Evolutionary conservation across 2,329 filamentous ascomycete genomes (phyloP).

Genomic region (Sporothrix phasma): DNA sequence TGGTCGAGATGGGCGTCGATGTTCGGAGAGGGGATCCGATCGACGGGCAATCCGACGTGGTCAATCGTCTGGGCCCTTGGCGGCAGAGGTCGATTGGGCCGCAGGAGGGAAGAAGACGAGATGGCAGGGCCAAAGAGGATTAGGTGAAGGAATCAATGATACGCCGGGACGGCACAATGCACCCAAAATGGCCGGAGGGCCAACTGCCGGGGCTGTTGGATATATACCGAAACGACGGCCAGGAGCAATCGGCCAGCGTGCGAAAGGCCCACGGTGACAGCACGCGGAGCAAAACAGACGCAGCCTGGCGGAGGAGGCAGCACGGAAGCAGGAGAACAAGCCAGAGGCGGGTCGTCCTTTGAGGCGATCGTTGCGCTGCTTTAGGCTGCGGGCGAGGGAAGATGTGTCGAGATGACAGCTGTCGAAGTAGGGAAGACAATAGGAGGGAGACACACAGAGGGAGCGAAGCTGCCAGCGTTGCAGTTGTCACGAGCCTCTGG

Average conservation of each 20-base stretch:
- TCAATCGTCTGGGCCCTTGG: background rate
- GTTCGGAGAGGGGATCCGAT: slow-evolving; percentile 7
- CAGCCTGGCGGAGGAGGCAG: background rate
- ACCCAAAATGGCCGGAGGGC: slow-evolving; percentile 8
- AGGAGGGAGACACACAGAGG: background rate
- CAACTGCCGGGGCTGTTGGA: background rate
- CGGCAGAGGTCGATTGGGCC: background rate
- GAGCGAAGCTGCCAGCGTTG: slow-evolving; percentile 18
- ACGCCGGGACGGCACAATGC: background rate
- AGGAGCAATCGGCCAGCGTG: background rate
- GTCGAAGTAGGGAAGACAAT: slow-evolving; percentile 1
- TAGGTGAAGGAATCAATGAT: background rate
- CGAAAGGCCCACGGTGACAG: background rate
- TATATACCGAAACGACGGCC: background rate
- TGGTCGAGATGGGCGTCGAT: background rate
- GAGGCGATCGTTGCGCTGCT: background rate
- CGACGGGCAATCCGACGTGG: background rate
- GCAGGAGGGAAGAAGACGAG: background rate
- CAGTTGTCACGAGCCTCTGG: slow-evolving; percentile 16
- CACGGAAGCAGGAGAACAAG: background rate
- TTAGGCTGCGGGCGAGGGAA: background rate
- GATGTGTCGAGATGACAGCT: slow-evolving; percentile 12
- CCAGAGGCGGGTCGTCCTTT: background rate
- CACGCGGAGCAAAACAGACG: background rate
- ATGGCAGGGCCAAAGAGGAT: background rate